Percentiles rank a stretch among this genome's conserved stretches.
Evolutionary conservation across 75 land plant genomes (phyloP).

Genomic region (Picea glauca): DNA sequence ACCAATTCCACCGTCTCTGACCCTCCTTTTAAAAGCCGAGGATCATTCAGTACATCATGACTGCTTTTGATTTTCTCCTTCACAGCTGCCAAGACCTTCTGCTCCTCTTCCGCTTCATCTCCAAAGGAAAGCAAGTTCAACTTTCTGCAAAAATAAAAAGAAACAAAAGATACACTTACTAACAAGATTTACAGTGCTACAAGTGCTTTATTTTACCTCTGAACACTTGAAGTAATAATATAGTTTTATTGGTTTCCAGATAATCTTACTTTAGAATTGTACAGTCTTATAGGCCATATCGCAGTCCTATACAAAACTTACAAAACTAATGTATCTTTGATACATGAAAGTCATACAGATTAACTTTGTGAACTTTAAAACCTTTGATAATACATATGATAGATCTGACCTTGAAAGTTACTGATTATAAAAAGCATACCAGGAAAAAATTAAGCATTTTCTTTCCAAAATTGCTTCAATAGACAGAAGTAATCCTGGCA

Average conservation of each 20-base stretch:
- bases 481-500: background rate
- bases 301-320: background rate
- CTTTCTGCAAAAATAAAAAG: slow-evolving; percentile 40
- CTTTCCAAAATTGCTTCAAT: background rate
- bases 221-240: background rate
- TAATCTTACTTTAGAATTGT: background rate
- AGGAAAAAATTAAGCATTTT: background rate
- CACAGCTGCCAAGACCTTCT: slow-evolving; percentile 52
- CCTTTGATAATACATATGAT: background rate
- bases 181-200: background rate
- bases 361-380: background rate
- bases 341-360: background rate
- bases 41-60: slow-evolving; percentile 97
- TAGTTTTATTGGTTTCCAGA: background rate
- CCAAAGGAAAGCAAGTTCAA: slow-evolving; percentile 95
- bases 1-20: slow-evolving; percentile 44
- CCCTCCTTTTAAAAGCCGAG: slow-evolving; percentile 82
- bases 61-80: slow-evolving; percentile 90
- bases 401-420: background rate
- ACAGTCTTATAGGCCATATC: background rate
- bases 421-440: background rate
- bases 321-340: background rate
- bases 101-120: slow-evolving; percentile 97
- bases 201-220: background rate
- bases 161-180: background rate